phyloP scores from a whole-genome alignment of 1,139 yeast genomes.

The Saccharomyces uvarum region DNA sequence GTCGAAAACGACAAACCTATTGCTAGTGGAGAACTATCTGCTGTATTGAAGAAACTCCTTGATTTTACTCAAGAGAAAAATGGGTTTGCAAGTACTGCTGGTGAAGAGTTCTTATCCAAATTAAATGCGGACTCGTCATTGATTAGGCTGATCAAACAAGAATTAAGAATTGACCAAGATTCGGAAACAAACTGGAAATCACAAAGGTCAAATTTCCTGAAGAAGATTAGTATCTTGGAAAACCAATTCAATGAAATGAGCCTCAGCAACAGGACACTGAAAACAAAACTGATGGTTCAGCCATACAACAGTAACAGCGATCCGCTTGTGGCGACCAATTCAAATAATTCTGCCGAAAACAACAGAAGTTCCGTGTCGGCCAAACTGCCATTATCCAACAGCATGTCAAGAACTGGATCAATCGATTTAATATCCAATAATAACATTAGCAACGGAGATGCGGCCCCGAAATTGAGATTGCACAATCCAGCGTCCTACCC shows the following conservation, averaged over 20 bases:
- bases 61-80: slow-evolving; percentile 21
- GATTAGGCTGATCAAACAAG: slow-evolving; percentile 21
- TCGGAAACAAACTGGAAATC: slow-evolving; percentile 23
- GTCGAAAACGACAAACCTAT: not conserved
- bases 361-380: not conserved
- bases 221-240: slow-evolving; percentile 20
- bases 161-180: slow-evolving; percentile 23
- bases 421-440: not conserved
- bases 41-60: slow-evolving; percentile 16
- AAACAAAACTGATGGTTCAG: slow-evolving; percentile 20
- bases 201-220: slow-evolving; percentile 15
- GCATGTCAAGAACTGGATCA: slow-evolving; percentile 1
- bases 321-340: not conserved
- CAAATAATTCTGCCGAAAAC: not conserved
- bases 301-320: slow-evolving; percentile 13
- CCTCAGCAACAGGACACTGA: slow-evolving; percentile 20
- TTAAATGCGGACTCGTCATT: slow-evolving; percentile 19
- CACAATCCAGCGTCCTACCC: slow-evolving; percentile 23
- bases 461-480: slow-evolving; percentile 13
- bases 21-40: slow-evolving; percentile 6
- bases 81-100: slow-evolving; percentile 18
- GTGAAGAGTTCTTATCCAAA: slow-evolving; percentile 20
- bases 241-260: slow-evolving; percentile 20
- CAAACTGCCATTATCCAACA: not conserved
- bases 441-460: not conserved